Conservation (phyloP, 2,329 filamentous ascomycete genomes). For the Cryphonectria nitschkei region DNA sequence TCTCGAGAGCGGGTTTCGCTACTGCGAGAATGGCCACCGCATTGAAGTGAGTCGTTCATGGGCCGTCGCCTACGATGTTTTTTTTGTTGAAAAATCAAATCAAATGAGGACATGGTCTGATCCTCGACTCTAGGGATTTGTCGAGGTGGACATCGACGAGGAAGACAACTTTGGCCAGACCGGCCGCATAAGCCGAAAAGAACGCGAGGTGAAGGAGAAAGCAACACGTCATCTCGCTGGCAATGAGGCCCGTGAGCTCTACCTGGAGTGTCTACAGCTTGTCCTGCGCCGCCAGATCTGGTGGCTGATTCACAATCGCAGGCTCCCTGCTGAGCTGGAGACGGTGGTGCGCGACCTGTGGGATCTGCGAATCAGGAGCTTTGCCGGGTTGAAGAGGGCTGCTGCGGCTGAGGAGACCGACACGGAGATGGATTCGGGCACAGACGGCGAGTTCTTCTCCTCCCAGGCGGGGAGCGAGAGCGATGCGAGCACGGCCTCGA, state of each 20-base stretch:
- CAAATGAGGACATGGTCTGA: background rate
- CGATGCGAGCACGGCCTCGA: slow-evolving; percentile 34
- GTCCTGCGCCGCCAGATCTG: slow-evolving; percentile 80
- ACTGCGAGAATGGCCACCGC: slow-evolving; percentile 80
- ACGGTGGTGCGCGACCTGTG: slow-evolving; percentile 82
- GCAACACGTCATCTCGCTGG: slow-evolving; percentile 64
- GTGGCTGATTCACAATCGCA: slow-evolving; percentile 70
- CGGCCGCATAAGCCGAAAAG: slow-evolving; percentile 58
- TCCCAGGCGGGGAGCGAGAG: slow-evolving; percentile 55
- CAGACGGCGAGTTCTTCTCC: slow-evolving; percentile 56
- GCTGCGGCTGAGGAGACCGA: slow-evolving; percentile 37
- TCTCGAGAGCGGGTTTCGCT: slow-evolving; percentile 74
- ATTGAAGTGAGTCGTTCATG: slow-evolving; percentile 61
- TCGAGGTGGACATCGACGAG: slow-evolving; percentile 63
- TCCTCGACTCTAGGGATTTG: slow-evolving; percentile 48
- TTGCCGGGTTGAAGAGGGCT: slow-evolving; percentile 56
- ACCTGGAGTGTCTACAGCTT: slow-evolving; percentile 82
- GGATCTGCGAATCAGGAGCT: slow-evolving; percentile 65
- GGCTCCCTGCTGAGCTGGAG: slow-evolving; percentile 75
- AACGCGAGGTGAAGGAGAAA: slow-evolving; percentile 60
- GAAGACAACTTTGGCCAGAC: slow-evolving; percentile 70
- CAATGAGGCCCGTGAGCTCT: slow-evolving; percentile 73
- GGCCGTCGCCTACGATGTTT: background rate
- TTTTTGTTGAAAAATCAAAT: too few relatives aligned
- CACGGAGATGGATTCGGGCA: slow-evolving; percentile 36